A percentile compares a stretch with the other conserved stretches of the same genome.
phyloP scores from a whole-genome alignment of 768 basidiomycete species.

The Leccinum variicolor region DNA sequence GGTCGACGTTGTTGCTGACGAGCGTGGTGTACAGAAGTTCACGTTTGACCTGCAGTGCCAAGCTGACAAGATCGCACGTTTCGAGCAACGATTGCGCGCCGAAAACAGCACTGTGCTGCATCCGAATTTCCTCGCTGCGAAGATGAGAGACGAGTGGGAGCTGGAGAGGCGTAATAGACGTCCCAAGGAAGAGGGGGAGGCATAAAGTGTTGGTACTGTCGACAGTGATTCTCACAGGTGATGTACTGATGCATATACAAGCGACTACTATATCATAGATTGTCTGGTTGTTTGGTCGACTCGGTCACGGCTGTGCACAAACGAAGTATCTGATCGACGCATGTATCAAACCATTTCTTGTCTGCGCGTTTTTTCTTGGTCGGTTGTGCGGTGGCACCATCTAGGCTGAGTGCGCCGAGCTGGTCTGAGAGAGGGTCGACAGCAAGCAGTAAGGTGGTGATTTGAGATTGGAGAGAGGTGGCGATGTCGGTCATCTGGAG shows the following conservation, averaged over 20 bases:
- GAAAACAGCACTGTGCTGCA: constrained; percentile 55
- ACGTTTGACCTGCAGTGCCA: constrained; percentile 58
- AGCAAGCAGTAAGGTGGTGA: constrained; percentile 24
- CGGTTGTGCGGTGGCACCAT: not conserved
- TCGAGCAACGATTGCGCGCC: constrained; percentile 53
- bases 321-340: constrained; percentile 60
- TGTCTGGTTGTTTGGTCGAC: constrained; percentile 19
- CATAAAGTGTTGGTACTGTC: constrained; percentile 28
- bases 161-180: constrained; percentile 32
- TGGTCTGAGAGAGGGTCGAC: constrained; percentile 22
- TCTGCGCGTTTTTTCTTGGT: constrained; percentile 34
- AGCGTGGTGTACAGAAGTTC: constrained; percentile 34
- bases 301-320: constrained; percentile 30
- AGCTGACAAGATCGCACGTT: constrained; percentile 56
- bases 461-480: constrained; percentile 32
- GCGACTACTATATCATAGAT: constrained; percentile 3
- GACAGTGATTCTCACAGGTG: not conserved
- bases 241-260: constrained; percentile 20
- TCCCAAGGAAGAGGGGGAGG: constrained; percentile 31
- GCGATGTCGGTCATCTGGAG: constrained; percentile 36
- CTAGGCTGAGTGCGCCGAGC: constrained; percentile 24
- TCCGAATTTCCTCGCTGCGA: constrained; percentile 58
- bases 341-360: constrained; percentile 61
- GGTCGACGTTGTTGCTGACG: constrained; percentile 7
- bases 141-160: constrained; percentile 54